phyloP scores from a whole-genome alignment of 2,329 filamentous ascomycete species.

The Sporothrix phasma region DNA sequence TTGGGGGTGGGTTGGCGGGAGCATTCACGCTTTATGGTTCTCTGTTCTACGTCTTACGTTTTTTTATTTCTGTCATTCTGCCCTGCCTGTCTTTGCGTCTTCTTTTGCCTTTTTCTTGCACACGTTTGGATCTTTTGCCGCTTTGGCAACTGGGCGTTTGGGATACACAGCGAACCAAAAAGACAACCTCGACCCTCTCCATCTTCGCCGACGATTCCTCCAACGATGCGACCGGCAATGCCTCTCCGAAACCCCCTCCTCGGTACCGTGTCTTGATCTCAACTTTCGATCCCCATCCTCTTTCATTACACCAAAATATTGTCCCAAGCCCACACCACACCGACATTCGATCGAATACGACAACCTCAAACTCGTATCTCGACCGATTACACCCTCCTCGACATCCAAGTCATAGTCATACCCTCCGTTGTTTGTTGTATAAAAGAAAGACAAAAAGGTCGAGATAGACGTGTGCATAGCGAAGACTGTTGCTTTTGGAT shows the following conservation, averaged over 20 bases:
- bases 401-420: too few species aligned
- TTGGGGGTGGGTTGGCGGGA: slow-evolving; percentile 5
- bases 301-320: background rate
- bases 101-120: background rate
- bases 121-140: background rate
- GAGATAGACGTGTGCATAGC: background rate
- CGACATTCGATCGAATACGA: background rate
- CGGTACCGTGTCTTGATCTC: background rate
- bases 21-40: slow-evolving; percentile 7
- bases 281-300: background rate
- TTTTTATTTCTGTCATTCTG: background rate
- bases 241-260: background rate
- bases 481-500: background rate
- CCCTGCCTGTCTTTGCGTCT: background rate
- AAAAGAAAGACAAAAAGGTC: background rate
- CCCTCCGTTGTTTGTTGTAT: background rate
- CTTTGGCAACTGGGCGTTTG: slow-evolving; percentile 7
- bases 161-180: slow-evolving; percentile 10
- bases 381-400: background rate
- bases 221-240: background rate
- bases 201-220: background rate
- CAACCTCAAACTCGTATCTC: background rate
- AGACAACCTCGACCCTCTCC: background rate
- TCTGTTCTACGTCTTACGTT: background rate
- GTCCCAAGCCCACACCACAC: background rate